phyloP scores from a whole-genome alignment of 2,329 filamentous ascomycete species.

The Phyllosticta citrichinensis region DNA sequence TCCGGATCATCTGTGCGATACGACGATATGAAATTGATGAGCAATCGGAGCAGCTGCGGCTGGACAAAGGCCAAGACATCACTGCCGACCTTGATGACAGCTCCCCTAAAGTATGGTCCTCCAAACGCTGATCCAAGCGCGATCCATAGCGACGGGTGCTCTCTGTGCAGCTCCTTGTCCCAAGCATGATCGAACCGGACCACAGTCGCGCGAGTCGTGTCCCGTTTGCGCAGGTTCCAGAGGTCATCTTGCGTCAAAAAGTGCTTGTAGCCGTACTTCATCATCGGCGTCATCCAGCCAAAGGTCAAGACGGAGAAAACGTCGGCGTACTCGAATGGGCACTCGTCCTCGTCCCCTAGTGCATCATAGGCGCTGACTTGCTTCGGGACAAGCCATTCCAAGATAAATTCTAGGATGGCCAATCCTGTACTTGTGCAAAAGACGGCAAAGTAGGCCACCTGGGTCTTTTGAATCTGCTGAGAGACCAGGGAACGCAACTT shows the following conservation, averaged over 20 bases:
- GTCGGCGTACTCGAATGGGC: conserved; percentile 80
- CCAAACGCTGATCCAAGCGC: conserved; percentile 78
- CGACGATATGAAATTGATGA: conserved; percentile 78
- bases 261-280: conserved; percentile 86
- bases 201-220: conserved; percentile 68
- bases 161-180: conserved; percentile 64
- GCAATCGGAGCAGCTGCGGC: conserved; percentile 73
- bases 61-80: conserved; percentile 81
- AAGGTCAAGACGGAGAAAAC: conserved; percentile 92
- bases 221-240: conserved; percentile 76
- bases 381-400: conserved; percentile 86
- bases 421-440: conserved; percentile 65
- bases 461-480: conserved; percentile 58
- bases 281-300: conserved; percentile 97
- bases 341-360: conserved; percentile 58
- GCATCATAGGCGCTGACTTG: conserved; percentile 59
- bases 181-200: conserved; percentile 63
- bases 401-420: conserved; percentile 57
- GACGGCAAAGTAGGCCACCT: conserved; percentile 64
- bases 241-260: conserved; percentile 91
- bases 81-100: conserved; percentile 80
- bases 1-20: conserved; percentile 57
- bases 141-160: conserved; percentile 73
- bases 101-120: conserved; percentile 69
- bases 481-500: conserved; percentile 81